Percentiles rank a stretch among this genome's conserved stretches.
phyloP scores from a whole-genome alignment of 148 eudicot species.

The Rhododendron molle region DNA sequence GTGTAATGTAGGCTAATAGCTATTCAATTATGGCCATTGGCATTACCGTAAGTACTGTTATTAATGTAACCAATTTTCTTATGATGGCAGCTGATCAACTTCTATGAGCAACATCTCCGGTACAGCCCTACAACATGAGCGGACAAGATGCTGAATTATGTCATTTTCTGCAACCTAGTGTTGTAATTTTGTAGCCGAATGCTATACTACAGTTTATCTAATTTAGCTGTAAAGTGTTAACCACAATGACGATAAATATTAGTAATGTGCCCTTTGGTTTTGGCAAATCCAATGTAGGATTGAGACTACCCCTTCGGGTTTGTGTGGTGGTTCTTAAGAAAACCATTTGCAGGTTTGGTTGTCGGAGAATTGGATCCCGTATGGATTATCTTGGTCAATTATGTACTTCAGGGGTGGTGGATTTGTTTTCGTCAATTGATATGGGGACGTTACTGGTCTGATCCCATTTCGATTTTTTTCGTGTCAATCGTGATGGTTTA shows the following conservation, averaged over 20 bases:
- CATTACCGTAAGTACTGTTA: not conserved
- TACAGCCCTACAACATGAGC: conserved; percentile 22
- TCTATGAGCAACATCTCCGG: conserved; percentile 62
- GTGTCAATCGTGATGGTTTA: not conserved
- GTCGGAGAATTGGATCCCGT: not conserved
- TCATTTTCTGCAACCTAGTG: conserved; percentile 8
- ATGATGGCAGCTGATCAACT: conserved; percentile 72
- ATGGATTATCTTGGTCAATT: not conserved
- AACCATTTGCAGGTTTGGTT: not conserved
- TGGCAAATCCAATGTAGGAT: not conserved
- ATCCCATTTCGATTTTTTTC: not conserved
- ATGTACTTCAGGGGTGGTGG: not conserved
- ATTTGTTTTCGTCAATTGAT: not conserved
- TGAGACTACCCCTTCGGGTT: not conserved
- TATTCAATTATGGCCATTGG: not conserved
- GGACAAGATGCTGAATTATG: conserved; percentile 5
- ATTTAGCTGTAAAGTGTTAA: not conserved
- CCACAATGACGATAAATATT: not conserved
- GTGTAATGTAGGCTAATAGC: not conserved
- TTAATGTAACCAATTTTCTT: not conserved
- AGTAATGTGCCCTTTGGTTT: not conserved
- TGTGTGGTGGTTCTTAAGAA: not conserved
- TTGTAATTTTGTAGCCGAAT: conserved; percentile 17
- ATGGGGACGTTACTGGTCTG: not conserved
- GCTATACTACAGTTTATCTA: conserved; percentile 13